phyloP scores from a whole-genome alignment of 169 alveolate species.

The Plasmodium reichenowi region DNA sequence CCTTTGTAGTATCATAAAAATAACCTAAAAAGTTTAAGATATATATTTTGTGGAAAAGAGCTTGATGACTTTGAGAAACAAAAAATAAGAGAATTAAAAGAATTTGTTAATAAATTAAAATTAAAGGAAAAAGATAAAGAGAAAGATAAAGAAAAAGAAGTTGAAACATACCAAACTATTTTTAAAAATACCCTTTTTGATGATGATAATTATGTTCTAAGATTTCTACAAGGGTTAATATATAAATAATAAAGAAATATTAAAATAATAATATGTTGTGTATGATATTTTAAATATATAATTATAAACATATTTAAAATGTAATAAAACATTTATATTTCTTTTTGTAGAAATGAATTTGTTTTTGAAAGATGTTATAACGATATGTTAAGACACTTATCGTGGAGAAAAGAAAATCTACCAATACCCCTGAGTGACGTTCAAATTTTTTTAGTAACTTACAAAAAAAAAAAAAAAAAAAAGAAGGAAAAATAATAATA shows the following conservation, averaged over 20 bases:
- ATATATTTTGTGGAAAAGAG: conserved; percentile 80
- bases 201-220: conserved; percentile 82
- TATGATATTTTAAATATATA: too few species aligned
- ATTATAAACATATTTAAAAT: too few species aligned
- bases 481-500: neutral
- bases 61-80: conserved; percentile 80
- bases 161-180: conserved; percentile 53
- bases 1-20: conserved; percentile 66
- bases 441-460: conserved; percentile 23
- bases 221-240: conserved; percentile 80
- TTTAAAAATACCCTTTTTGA: conserved; percentile 78
- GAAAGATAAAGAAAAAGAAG: conserved; percentile 35
- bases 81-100: conserved; percentile 80
- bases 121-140: conserved; percentile 24
- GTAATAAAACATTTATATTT: neutral
- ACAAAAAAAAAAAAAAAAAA: neutral
- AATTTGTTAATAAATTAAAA: conserved; percentile 80
- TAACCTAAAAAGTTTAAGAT: conserved; percentile 80
- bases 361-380: conserved; percentile 70
- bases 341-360: conserved; percentile 69
- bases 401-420: conserved; percentile 82
- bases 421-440: conserved; percentile 79
- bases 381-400: conserved; percentile 81
- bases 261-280: neutral
- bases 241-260: too few species aligned